Evolutionary conservation across 768 basidiomycete species (phyloP).

Genomic region (Plicaturopsis crispa): DNA sequence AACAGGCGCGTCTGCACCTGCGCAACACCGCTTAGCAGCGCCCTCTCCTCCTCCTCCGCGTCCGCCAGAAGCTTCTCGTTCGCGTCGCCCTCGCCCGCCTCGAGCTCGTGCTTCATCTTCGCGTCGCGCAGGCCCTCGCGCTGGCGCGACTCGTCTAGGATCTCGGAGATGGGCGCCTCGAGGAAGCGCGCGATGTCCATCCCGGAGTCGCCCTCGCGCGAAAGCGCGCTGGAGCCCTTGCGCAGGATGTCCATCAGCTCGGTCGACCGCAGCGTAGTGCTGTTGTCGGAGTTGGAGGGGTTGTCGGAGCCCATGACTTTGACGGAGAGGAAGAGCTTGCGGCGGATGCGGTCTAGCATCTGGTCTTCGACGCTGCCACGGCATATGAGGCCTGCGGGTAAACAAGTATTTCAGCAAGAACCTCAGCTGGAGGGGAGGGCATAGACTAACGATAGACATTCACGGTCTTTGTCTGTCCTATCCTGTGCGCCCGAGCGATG

Average conservation of each 20-base stretch:
- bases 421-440: not conserved
- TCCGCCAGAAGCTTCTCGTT: constrained; percentile 24
- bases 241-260: constrained; percentile 53
- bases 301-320: constrained; percentile 42
- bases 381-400: constrained; percentile 65
- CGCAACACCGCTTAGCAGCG: constrained; percentile 46
- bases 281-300: constrained; percentile 16
- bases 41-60: constrained; percentile 47
- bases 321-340: constrained; percentile 60
- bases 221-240: constrained; percentile 49
- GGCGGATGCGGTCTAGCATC: constrained; percentile 59
- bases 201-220: constrained; percentile 26
- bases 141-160: constrained; percentile 37
- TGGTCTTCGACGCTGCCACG: constrained; percentile 70
- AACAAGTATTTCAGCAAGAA: constrained; percentile 32
- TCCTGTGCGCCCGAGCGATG: constrained; percentile 78
- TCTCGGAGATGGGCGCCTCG: constrained; percentile 31
- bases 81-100: constrained; percentile 11
- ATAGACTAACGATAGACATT: constrained; percentile 29
- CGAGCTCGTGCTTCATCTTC: constrained; percentile 22
- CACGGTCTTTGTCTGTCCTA: constrained; percentile 68
- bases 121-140: constrained; percentile 35
- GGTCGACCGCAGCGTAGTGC: constrained; percentile 23
- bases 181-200: constrained; percentile 36
- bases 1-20: constrained; percentile 52